A percentile compares a stretch with the other conserved stretches of the same genome.
Conservation (phyloP, 495 filamentous ascomycete species). For the Penicillium verhagenii region DNA sequence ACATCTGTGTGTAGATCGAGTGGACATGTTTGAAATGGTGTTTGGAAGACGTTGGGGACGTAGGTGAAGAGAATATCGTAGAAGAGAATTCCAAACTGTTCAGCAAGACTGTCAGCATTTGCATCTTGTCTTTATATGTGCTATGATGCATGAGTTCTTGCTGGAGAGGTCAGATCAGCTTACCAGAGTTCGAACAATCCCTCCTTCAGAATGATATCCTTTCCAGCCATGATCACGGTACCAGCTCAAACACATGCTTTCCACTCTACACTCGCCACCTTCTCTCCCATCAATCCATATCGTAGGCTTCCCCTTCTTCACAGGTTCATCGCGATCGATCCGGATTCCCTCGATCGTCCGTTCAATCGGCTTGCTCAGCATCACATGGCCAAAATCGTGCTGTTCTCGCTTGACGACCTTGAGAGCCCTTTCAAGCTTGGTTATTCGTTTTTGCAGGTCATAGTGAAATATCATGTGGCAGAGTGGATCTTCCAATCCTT, state of each 20-base stretch:
- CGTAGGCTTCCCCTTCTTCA: conserved; percentile 62
- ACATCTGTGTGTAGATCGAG: conserved; percentile 91
- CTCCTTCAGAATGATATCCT: conserved; percentile 89
- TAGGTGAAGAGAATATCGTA: conserved; percentile 92
- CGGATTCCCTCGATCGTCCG: conserved; percentile 74
- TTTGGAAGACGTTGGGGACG: conserved; percentile 96
- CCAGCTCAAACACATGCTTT: conserved; percentile 87
- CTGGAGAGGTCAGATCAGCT: neutral
- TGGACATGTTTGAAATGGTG: conserved; percentile 88
- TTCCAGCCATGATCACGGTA: conserved; percentile 88
- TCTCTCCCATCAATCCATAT: conserved; percentile 79
- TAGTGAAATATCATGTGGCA: conserved; percentile 92
- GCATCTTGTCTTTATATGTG: neutral
- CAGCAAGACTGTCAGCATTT: neutral
- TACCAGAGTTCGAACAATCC: conserved; percentile 80
- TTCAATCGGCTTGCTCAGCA: conserved; percentile 70
- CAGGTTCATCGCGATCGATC: conserved; percentile 55
- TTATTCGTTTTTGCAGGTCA: conserved; percentile 88
- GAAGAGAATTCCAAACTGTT: conserved; percentile 79
- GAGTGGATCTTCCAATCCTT: conserved; percentile 78
- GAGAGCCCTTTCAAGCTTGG: conserved; percentile 82
- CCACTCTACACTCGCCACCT: conserved; percentile 74
- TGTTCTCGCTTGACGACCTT: conserved; percentile 83
- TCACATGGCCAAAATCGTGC: conserved; percentile 89
- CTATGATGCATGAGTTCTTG: too few species aligned